Evolutionary conservation across 495 filamentous ascomycete genomes (phyloP).

Genomic region (Penicillium tannophilum): DNA sequence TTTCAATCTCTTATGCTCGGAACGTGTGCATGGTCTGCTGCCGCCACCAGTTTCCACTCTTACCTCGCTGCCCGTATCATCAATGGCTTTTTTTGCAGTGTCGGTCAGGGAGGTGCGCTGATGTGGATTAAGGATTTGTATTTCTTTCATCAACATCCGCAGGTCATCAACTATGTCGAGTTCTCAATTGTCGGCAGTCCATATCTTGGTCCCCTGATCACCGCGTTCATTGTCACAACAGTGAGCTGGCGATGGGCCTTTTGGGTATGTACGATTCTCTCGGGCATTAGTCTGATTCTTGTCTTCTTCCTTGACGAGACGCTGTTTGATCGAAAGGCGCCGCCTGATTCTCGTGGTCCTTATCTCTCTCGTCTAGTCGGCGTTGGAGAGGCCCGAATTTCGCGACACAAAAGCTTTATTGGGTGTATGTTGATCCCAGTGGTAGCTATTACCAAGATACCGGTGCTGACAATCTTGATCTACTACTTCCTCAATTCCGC

Average conservation of each 20-base stretch:
- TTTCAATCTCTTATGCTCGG: conserved; percentile 16
- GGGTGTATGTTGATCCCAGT: conserved; percentile 8
- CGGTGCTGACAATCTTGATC: conserved; percentile 13
- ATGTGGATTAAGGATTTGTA: conserved; percentile 16
- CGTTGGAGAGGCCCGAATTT: background rate
- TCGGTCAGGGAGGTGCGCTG: conserved; percentile 13
- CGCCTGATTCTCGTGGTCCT: background rate
- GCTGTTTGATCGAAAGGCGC: conserved; percentile 9
- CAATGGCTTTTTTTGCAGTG: conserved; percentile 17
- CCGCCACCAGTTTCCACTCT: conserved; percentile 20
- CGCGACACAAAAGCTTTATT: conserved; percentile 2
- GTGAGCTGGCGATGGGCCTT: conserved; percentile 17
- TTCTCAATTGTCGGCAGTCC: conserved; percentile 16
- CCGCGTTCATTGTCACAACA: conserved; percentile 10
- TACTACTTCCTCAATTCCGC: conserved; percentile 15
- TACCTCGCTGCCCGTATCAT: conserved; percentile 16
- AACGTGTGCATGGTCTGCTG: conserved; percentile 18
- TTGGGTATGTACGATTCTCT: conserved; percentile 10
- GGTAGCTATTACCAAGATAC: conserved; percentile 14
- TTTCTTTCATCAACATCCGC: conserved; percentile 13
- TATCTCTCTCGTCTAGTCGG: conserved; percentile 10
- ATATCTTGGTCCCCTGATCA: conserved; percentile 13
- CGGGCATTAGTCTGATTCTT: conserved; percentile 6
- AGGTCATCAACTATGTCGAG: conserved; percentile 17
- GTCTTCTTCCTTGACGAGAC: conserved; percentile 12